These are phyloP conservation scores for Naganishia antarctica DNA, from an alignment of 768 basidiomycete species.

Conservation along the genomic window DNA sequence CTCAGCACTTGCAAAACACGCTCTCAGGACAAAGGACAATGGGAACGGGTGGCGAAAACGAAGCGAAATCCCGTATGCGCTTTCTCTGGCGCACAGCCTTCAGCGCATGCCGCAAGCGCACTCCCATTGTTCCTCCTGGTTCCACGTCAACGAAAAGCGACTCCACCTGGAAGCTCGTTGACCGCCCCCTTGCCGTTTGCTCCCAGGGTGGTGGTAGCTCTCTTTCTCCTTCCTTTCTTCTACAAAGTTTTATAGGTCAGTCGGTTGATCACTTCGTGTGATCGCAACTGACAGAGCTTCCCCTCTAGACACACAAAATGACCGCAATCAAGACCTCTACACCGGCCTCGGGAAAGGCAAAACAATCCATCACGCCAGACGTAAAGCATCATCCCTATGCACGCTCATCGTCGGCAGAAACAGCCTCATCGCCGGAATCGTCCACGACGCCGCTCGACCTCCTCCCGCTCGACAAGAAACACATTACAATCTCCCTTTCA, in stretches of 20 bases:
- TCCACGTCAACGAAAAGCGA: not conserved
- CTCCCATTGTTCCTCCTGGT: no score
- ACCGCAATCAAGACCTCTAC: not conserved
- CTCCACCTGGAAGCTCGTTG: no score
- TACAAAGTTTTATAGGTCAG: not conserved
- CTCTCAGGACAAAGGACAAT: no score
- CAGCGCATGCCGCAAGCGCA: no score
- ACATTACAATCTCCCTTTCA: conserved; percentile 16
- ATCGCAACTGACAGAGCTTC: not conserved
- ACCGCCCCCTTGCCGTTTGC: no score
- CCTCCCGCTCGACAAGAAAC: conserved; percentile 9
- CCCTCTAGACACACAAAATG: no score
- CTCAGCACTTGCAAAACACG: no score
- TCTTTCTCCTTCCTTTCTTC: not conserved
- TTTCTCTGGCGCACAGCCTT: no score
- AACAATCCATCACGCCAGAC: not conserved
- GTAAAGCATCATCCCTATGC: not conserved
- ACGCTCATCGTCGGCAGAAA: not conserved
- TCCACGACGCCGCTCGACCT: not conserved
- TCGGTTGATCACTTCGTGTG: not conserved
- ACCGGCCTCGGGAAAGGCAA: not conserved
- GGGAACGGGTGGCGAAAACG: no score
- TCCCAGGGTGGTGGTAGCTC: conserved; percentile 15
- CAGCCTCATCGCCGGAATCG: no score
- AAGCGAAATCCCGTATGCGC: no score